Percentiles rank a stretch among this genome's conserved stretches.
Conservation (phyloP, 2,329 filamentous ascomycete species). For the Arthrobotrys sphaeroides region DNA sequence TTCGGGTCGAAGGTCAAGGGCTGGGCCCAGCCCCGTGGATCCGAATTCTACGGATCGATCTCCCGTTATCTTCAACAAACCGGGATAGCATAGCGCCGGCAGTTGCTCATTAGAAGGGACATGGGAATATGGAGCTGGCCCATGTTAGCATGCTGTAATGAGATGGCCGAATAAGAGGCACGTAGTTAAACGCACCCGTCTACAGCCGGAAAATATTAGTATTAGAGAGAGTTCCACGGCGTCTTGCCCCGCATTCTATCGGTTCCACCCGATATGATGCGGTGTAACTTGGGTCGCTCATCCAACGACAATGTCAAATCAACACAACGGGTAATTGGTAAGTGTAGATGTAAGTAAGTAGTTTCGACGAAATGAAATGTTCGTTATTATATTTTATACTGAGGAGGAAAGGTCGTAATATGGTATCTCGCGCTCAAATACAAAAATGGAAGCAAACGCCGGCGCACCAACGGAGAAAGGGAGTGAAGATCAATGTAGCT, state of each 20-base stretch:
- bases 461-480: conserved; percentile 25
- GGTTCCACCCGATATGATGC: neutral
- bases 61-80: neutral
- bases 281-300: neutral
- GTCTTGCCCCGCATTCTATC: neutral
- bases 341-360: neutral
- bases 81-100: neutral
- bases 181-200: too few relatives aligned
- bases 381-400: conserved; percentile 13
- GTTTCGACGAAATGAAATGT: neutral
- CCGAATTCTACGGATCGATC: too few relatives aligned
- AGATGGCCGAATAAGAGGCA: too few relatives aligned
- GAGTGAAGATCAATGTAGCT: conserved; percentile 40
- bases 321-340: neutral
- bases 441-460: conserved; percentile 35
- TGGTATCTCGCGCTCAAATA: conserved; percentile 53
- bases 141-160: neutral
- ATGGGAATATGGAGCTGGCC: neutral
- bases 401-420: conserved; percentile 18
- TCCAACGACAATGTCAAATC: neutral
- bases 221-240: neutral
- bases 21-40: too few relatives aligned
- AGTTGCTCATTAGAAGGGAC: neutral
- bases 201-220: neutral
- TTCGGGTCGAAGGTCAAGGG: too few relatives aligned